Evolutionary conservation across 164 flowering plant species (phyloP).

Genomic region (Vitis amurensis): DNA sequence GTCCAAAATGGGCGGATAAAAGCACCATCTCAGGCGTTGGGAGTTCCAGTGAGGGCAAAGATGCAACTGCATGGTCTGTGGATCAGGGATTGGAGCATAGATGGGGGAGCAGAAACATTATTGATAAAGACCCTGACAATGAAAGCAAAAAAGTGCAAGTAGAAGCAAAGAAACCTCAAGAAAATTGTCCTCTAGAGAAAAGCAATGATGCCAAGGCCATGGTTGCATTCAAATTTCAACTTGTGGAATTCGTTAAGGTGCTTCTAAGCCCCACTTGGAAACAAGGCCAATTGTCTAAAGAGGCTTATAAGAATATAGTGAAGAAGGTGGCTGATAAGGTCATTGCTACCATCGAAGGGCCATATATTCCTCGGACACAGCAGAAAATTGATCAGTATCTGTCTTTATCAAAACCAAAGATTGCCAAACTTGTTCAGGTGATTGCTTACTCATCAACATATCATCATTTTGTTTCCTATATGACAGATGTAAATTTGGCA

Average conservation of each 20-base stretch:
- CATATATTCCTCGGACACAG: constrained; percentile 69
- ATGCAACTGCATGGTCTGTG: constrained; percentile 19
- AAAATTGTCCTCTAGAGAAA: constrained; percentile 30
- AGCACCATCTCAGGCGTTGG: constrained; percentile 1
- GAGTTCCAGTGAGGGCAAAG: constrained; percentile 12
- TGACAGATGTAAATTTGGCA: not conserved
- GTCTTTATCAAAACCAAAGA: constrained; percentile 63
- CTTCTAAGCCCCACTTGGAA: constrained; percentile 89
- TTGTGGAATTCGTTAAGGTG: constrained; percentile 79
- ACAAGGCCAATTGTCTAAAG: constrained; percentile 84
- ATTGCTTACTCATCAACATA: constrained; percentile 5
- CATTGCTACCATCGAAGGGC: constrained; percentile 50
- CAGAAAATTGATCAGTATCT: constrained; percentile 82
- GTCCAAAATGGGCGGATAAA: constrained; percentile 15
- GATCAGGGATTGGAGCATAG: not conserved
- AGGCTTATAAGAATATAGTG: constrained; percentile 79
- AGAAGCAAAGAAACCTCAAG: constrained; percentile 12
- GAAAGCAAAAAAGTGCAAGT: constrained; percentile 12
- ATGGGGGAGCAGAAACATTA: constrained; percentile 11
- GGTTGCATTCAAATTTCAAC: constrained; percentile 71
- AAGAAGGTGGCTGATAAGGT: constrained; percentile 92
- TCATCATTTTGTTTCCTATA: not conserved
- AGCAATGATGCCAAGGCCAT: constrained; percentile 60
- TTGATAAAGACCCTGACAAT: not conserved
- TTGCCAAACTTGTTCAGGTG: constrained; percentile 86